Conservation (phyloP, 352 stramenopile genomes). For the Pythium volutum region DNA sequence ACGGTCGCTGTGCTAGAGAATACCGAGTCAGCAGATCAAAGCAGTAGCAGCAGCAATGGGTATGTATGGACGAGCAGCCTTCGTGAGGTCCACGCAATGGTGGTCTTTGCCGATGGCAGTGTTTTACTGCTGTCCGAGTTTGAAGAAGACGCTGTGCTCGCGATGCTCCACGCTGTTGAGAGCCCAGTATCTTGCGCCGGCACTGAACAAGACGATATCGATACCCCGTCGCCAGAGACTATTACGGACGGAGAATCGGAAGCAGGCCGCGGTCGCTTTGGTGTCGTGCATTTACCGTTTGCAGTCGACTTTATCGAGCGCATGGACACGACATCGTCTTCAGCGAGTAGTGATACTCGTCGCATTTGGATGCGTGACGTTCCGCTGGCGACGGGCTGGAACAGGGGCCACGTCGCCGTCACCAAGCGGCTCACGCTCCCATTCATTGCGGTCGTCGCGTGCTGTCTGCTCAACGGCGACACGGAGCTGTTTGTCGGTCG, state of each 20-base stretch:
- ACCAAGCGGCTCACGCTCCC: not conserved
- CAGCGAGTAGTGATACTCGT: not conserved
- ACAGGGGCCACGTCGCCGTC: not conserved
- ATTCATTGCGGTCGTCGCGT: slow-evolving; percentile 4
- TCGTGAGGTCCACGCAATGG: slow-evolving; percentile 7
- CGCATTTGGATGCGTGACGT: not conserved
- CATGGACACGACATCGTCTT: not conserved
- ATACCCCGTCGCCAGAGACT: not conserved
- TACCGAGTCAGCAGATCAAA: not conserved
- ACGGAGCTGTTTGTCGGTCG: slow-evolving; percentile 9
- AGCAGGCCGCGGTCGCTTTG: not conserved
- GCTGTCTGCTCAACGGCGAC: slow-evolving; percentile 13
- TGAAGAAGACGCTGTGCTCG: slow-evolving; percentile 16
- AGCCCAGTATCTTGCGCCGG: not conserved
- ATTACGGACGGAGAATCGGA: no score
- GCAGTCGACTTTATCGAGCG: not conserved
- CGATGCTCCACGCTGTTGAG: not conserved
- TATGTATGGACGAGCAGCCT: slow-evolving; percentile 12
- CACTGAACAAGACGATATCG: not conserved
- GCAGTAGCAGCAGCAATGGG: not conserved
- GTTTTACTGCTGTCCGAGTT: slow-evolving; percentile 11
- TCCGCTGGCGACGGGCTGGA: slow-evolving; percentile 8
- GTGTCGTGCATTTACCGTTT: slow-evolving; percentile 11
- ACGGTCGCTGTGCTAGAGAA: slow-evolving; percentile 2
- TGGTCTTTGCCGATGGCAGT: slow-evolving; percentile 5